A percentile compares a stretch with the other conserved stretches of the same genome.
These are phyloP conservation scores for Symbiotaphrina buchneri DNA, from an alignment of 495 filamentous ascomycete species.

Conservation along the genomic window DNA sequence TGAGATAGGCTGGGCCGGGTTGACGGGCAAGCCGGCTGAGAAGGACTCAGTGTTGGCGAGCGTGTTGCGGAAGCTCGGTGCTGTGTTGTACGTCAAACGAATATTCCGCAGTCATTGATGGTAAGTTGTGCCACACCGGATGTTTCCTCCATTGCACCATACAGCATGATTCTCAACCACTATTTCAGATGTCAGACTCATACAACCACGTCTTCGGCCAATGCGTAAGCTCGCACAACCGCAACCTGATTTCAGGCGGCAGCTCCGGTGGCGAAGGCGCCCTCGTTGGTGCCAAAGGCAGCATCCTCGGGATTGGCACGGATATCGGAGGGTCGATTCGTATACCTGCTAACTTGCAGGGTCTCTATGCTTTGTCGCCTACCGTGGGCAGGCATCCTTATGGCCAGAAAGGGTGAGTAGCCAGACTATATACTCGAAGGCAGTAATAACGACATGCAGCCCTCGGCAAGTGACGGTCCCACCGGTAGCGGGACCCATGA, in stretches of 20 bases:
- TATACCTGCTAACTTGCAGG: slow-evolving; percentile 34
- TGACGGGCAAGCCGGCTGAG: neutral
- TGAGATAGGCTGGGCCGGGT: slow-evolving; percentile 32
- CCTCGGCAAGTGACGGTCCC: neutral
- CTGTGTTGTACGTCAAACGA: slow-evolving; percentile 20
- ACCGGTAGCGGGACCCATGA: no score
- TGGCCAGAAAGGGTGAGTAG: slow-evolving; percentile 5
- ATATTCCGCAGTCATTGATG: slow-evolving; percentile 18
- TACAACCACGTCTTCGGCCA: slow-evolving; percentile 19
- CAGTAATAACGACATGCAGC: neutral
- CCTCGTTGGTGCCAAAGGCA: slow-evolving; percentile 28
- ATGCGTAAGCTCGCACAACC: slow-evolving; percentile 11
- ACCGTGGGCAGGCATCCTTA: slow-evolving; percentile 31
- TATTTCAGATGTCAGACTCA: no score
- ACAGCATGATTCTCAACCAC: no score
- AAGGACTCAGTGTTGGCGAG: neutral
- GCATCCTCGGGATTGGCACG: slow-evolving; percentile 27
- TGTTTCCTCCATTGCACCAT: no score
- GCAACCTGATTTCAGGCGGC: slow-evolving; percentile 24
- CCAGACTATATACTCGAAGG: neutral
- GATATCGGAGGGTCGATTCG: slow-evolving; percentile 25
- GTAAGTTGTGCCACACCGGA: no score
- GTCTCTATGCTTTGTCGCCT: slow-evolving; percentile 36
- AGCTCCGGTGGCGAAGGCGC: slow-evolving; percentile 43
- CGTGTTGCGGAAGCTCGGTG: slow-evolving; percentile 2